Percentiles rank a stretch among this genome's conserved stretches.
Evolutionary conservation across 2,329 filamentous ascomycete species (phyloP).

Genomic region (Xylariaceae sp.): DNA sequence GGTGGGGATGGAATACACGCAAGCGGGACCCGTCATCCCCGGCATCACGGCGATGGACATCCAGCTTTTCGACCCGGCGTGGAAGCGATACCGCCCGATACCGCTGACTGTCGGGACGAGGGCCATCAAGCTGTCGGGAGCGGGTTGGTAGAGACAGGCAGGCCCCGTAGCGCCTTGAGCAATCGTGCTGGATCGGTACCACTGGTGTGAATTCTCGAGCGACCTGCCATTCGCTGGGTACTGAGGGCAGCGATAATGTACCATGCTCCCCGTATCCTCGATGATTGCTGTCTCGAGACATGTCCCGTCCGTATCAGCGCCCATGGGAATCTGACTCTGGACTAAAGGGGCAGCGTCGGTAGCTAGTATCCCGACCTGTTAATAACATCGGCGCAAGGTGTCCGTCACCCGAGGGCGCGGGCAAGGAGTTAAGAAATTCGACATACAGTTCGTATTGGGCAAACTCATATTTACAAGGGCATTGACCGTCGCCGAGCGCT

Average conservation of each 20-base stretch:
- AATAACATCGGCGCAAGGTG: not conserved
- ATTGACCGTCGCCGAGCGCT: not conserved
- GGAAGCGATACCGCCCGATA: constrained; percentile 5
- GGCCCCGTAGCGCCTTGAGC: constrained; percentile 2
- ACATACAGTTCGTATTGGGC: not conserved
- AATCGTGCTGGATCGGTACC: constrained; percentile 3
- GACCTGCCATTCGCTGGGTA: not conserved
- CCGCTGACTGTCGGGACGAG: not conserved
- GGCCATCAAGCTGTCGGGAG: not conserved
- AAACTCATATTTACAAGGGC: not conserved
- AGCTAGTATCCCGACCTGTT: not conserved
- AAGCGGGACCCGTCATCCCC: constrained; percentile 3
- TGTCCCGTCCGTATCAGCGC: not conserved
- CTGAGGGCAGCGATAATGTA: constrained; percentile 17
- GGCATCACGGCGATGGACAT: not conserved
- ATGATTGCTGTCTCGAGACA: constrained; percentile 15
- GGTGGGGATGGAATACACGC: constrained; percentile 1
- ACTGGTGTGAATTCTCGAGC: not conserved
- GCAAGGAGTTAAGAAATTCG: not conserved
- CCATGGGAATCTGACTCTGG: constrained; percentile 4
- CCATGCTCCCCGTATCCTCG: not conserved
- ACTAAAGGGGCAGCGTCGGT: constrained; percentile 13
- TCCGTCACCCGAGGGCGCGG: not conserved
- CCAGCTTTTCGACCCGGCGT: not conserved
- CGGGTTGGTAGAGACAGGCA: constrained; percentile 8